Evolutionary conservation across 305 asterid species (phyloP), one percentile per base, ranked within the genome.

Genomic region (Galium porrigens): DNA sequence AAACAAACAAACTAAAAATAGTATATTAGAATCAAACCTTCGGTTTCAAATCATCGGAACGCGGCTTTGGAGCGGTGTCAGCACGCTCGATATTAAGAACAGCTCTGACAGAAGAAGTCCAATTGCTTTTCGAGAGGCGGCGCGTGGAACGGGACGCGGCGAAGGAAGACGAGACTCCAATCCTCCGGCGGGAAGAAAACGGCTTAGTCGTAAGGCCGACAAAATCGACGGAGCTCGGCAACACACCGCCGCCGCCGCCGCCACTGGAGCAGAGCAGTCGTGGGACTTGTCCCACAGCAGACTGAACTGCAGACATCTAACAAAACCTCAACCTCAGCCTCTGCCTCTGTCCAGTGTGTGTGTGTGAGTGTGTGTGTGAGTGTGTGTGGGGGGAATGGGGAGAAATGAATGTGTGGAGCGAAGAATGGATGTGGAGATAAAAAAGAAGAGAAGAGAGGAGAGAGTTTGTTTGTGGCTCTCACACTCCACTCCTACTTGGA

Each of bases 81-180:
- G 33, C 51, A 37, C 70, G 74, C 73, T 76, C 73, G 46, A 71
- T 68, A 70, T 79, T 79, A 52, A 79, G 76, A 51, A 71, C 81
- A 61, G 84, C 79, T 61, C 73, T 42, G 52, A 69, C 37, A 29
- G 74, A 25, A 0, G 63, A 70, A 33, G 75, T 64, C 71, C 69
- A 71, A 14, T 73, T 68, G 33, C 61, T 79, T 42, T 52, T 61
- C 4, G 55, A 8, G 9, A 79, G 59, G n/a, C 72, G 49, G 49
- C 68, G 42, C 42, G 65, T 48, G 67, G 61, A 36, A 34, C 72
- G 53, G 30, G 42, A 51, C 37, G 75, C 27, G 46, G 72, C 32
- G 25, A 69, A 44, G 17, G 51, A 63, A 42, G 72, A 55, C 15
- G 70, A 55, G 18, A 62, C 63, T 52, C 79, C 81, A 42, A 76